These are phyloP conservation scores for Gossypium lobatum DNA, from an alignment of 441 rosid species.

Conservation along the genomic window DNA sequence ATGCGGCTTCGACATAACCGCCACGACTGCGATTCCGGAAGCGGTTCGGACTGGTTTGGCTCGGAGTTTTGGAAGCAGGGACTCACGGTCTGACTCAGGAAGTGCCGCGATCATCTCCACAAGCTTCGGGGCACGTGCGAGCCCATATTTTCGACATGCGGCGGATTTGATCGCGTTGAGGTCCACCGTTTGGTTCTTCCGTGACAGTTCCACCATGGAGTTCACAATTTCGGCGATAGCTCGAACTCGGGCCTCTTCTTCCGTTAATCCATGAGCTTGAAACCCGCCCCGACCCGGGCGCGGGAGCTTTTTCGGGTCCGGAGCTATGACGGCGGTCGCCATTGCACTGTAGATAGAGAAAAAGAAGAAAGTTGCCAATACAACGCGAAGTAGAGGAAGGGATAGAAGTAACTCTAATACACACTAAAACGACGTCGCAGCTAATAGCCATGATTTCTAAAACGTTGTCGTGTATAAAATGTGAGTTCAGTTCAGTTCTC, in stretches of 20 bases:
- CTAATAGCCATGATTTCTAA: background rate
- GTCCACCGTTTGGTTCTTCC: conserved; percentile 83
- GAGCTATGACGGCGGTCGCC: conserved; percentile 51
- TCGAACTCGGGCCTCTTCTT: conserved; percentile 88
- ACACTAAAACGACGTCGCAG: background rate
- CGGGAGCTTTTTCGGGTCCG: conserved; percentile 52
- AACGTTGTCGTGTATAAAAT: background rate
- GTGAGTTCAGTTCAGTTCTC: background rate
- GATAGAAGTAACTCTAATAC: background rate
- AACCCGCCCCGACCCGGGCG: conserved; percentile 88
- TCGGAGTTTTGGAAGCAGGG: conserved; percentile 87
- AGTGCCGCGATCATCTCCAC: conserved; percentile 98
- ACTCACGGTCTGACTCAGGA: conserved; percentile 84
- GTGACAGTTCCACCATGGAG: conserved; percentile 90
- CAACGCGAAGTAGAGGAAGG: background rate
- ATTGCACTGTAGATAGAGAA: conserved; percentile 21
- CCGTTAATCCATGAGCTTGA: conserved; percentile 73
- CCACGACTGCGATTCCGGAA: conserved; percentile 94
- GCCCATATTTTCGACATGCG: conserved; percentile 91
- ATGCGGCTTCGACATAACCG: conserved; percentile 99
- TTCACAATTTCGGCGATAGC: conserved; percentile 92
- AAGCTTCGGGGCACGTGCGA: conserved; percentile 88
- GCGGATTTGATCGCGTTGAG: conserved; percentile 86
- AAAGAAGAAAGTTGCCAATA: background rate
- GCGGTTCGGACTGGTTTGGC: conserved; percentile 98